Conservation (phyloP, 116 monocot species). For the Thalassia testudinum region DNA sequence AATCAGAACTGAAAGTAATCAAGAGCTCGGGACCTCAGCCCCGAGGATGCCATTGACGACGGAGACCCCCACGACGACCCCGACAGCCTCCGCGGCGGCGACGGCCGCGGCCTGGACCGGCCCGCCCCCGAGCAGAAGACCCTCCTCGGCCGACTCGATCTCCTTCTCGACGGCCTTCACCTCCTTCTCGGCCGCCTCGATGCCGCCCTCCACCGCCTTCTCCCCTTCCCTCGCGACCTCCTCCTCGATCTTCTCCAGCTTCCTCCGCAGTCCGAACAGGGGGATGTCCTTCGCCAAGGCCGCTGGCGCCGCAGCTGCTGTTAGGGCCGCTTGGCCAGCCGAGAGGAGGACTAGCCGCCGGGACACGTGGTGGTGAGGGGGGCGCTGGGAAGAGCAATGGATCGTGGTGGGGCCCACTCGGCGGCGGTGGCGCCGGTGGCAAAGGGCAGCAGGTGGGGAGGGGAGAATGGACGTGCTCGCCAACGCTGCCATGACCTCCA, state of each 20-base stretch:
- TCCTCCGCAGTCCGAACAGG: constrained; percentile 54
- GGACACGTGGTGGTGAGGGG: background rate
- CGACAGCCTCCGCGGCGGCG: constrained; percentile 58
- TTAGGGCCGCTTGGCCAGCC: constrained; percentile 12
- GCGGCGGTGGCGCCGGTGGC: background rate
- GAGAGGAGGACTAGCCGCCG: constrained; percentile 14
- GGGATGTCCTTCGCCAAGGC: constrained; percentile 41
- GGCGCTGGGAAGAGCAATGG: background rate
- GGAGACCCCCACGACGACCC: constrained; percentile 46
- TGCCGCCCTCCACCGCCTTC: constrained; percentile 37
- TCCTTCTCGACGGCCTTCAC: constrained; percentile 22
- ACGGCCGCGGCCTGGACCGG: constrained; percentile 46
- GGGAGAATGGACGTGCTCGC: background rate
- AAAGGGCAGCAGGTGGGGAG: background rate
- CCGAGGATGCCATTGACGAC: constrained; percentile 76
- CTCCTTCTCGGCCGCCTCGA: constrained; percentile 31
- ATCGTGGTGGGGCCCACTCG: background rate
- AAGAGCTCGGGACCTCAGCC: constrained; percentile 27
- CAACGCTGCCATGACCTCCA: background rate
- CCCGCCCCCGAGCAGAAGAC: constrained; percentile 18
- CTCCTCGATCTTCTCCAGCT: constrained; percentile 50
- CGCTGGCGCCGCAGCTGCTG: constrained; percentile 7
- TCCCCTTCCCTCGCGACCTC: constrained; percentile 38
- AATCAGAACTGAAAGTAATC: no score
- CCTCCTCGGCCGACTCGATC: constrained; percentile 12